These are phyloP conservation scores for Paecilomyces sp. DNA, from an alignment of 2,329 filamentous ascomycete species.

Conservation along the genomic window DNA sequence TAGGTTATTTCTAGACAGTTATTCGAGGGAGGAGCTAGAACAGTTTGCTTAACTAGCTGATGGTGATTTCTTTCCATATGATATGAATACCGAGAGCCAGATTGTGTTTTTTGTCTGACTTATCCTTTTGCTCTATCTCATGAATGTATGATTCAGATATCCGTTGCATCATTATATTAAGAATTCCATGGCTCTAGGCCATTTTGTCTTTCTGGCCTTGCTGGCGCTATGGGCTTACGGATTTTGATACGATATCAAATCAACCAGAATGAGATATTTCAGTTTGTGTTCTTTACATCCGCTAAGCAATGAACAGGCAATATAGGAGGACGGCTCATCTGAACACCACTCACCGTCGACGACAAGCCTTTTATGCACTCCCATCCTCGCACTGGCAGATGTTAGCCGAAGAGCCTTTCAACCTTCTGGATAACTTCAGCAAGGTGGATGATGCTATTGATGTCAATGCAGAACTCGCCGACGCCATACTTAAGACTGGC, in stretches of 20 bases:
- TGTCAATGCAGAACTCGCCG: conserved; percentile 73
- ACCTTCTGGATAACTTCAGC: conserved; percentile 69
- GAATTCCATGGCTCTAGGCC: background rate
- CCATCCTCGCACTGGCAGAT: conserved; percentile 77
- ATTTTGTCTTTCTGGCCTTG: background rate
- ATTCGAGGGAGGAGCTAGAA: no score
- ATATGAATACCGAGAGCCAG: background rate
- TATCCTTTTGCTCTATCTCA: background rate
- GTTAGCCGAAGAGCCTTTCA: conserved; percentile 74
- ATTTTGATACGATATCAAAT: background rate
- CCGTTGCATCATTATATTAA: background rate
- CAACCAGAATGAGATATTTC: background rate
- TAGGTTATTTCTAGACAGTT: background rate
- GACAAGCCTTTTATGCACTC: conserved; percentile 88
- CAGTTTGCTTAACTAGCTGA: no score
- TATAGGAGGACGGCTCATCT: conserved; percentile 80
- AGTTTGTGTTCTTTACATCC: background rate
- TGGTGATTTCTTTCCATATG: background rate
- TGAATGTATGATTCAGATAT: background rate
- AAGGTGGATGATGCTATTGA: conserved; percentile 84
- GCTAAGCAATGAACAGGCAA: conserved; percentile 48
- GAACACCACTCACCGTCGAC: conserved; percentile 82
- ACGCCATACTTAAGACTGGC: conserved; percentile 65
- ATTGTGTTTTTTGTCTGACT: background rate
- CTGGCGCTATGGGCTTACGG: background rate